A percentile compares a stretch with the other conserved stretches of the same genome.
Evolutionary conservation across 2,329 filamentous ascomycete genomes (phyloP).

Genomic region (Cercospora sojina): DNA sequence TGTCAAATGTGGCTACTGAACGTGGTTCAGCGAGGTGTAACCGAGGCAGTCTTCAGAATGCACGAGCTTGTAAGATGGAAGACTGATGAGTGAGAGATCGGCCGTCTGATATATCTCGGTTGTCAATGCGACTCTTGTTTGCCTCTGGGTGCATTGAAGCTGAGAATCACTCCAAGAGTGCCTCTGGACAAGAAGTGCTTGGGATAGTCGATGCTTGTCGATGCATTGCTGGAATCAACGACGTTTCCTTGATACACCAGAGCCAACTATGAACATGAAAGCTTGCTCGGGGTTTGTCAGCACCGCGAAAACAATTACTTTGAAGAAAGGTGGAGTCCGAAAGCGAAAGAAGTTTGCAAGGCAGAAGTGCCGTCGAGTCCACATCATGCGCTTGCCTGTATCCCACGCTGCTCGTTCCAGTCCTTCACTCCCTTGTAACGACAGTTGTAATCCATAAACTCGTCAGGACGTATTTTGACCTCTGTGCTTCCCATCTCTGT

Average conservation of each 20-base stretch:
- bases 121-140: neutral
- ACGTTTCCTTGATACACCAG: neutral
- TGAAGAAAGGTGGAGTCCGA: neutral
- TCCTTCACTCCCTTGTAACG: constrained; percentile 40
- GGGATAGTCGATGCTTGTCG: neutral
- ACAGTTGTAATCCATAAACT: constrained; percentile 48
- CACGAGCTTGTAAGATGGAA: neutral
- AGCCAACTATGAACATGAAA: neutral
- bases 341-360: neutral
- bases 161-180: neutral
- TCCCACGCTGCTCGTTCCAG: constrained; percentile 27
- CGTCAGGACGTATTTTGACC: constrained; percentile 40
- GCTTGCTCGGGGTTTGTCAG: neutral
- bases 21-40: neutral
- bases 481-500: constrained; percentile 37
- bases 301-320: neutral
- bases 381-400: neutral
- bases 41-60: neutral
- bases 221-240: neutral
- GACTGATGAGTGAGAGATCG: neutral
- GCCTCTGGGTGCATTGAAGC: neutral
- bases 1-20: neutral
- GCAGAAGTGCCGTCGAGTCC: too few relatives aligned
- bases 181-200: neutral
- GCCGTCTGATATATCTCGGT: neutral